These are phyloP conservation scores for Fusarium bulbicola DNA, from an alignment of 2,329 filamentous ascomycete species.

Conservation along the genomic window DNA sequence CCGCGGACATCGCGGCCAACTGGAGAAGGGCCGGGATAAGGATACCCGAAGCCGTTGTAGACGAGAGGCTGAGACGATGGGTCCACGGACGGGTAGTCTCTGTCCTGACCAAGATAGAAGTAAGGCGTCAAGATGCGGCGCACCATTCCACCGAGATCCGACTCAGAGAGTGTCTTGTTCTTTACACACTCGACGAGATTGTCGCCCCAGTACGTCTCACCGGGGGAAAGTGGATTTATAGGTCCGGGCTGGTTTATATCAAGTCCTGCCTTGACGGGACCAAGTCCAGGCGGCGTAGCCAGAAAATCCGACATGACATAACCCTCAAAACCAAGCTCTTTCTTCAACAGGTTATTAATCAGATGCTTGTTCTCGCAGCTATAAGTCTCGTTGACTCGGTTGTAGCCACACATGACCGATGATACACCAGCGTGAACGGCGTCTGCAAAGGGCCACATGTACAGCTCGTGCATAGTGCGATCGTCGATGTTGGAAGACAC, in stretches of 20 bases:
- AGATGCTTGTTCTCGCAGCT: slow-evolving; percentile 81
- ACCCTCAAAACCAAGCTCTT: slow-evolving; percentile 68
- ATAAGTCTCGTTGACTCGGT: slow-evolving; percentile 83
- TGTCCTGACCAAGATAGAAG: slow-evolving; percentile 4
- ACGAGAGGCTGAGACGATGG: neutral
- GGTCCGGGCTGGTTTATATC: slow-evolving; percentile 77
- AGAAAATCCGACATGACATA: slow-evolving; percentile 75
- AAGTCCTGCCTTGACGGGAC: slow-evolving; percentile 69
- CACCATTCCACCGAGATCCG: neutral
- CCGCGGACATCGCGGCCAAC: slow-evolving; percentile 65
- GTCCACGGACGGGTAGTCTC: neutral
- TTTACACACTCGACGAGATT: neutral
- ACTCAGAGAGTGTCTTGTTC: neutral
- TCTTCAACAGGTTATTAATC: slow-evolving; percentile 74
- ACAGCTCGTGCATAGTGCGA: slow-evolving; percentile 65
- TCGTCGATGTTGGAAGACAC: slow-evolving; percentile 62
- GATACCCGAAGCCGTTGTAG: neutral
- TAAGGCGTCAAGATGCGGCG: slow-evolving; percentile 2
- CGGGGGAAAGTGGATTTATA: slow-evolving; percentile 30
- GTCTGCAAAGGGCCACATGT: slow-evolving; percentile 49
- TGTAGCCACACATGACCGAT: slow-evolving; percentile 73
- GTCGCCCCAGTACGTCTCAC: neutral
- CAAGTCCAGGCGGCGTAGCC: slow-evolving; percentile 72
- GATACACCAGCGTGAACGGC: slow-evolving; percentile 45
- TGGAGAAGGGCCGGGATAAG: slow-evolving; percentile 59